A percentile compares a stretch with the other conserved stretches of the same genome.
phyloP scores from a whole-genome alignment of 2,329 filamentous ascomycete genomes.

The Hypoxylon sp. region DNA sequence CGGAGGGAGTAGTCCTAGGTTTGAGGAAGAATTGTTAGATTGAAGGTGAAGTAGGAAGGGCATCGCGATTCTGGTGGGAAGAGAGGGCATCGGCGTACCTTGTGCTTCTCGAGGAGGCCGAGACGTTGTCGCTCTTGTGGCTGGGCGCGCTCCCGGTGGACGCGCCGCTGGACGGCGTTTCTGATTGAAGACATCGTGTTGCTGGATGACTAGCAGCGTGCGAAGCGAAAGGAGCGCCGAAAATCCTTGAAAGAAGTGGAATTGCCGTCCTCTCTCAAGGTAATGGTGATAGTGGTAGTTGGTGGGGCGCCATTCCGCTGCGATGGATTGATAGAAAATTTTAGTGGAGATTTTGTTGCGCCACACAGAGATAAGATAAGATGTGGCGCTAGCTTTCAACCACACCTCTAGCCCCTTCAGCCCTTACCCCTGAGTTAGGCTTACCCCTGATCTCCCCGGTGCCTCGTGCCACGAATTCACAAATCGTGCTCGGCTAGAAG shows the following conservation, averaged over 20 bases:
- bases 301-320: slow-evolving; percentile 16
- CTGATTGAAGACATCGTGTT: slow-evolving; percentile 70
- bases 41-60: slow-evolving; percentile 1
- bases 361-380: slow-evolving; percentile 23
- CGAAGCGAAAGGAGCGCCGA: neutral
- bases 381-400: slow-evolving; percentile 18
- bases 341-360: slow-evolving; percentile 31
- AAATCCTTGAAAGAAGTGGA: neutral
- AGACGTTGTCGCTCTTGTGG: slow-evolving; percentile 86
- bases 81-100: slow-evolving; percentile 64
- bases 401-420: neutral
- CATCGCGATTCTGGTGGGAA: neutral
- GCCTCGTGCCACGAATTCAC: neutral
- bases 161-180: slow-evolving; percentile 81
- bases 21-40: neutral
- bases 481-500: neutral
- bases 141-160: slow-evolving; percentile 92
- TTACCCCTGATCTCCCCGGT: neutral
- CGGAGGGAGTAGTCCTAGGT: slow-evolving; percentile 74
- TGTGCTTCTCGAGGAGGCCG: slow-evolving; percentile 96
- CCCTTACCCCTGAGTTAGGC: slow-evolving; percentile 14
- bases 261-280: neutral
- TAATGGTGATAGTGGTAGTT: slow-evolving; percentile 11
- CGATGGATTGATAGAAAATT: slow-evolving; percentile 35
- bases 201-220: neutral